Base-by-base conservation (phyloP, 768 basidiomycete genomes). In the Tylopilus subfusipes region DNA sequence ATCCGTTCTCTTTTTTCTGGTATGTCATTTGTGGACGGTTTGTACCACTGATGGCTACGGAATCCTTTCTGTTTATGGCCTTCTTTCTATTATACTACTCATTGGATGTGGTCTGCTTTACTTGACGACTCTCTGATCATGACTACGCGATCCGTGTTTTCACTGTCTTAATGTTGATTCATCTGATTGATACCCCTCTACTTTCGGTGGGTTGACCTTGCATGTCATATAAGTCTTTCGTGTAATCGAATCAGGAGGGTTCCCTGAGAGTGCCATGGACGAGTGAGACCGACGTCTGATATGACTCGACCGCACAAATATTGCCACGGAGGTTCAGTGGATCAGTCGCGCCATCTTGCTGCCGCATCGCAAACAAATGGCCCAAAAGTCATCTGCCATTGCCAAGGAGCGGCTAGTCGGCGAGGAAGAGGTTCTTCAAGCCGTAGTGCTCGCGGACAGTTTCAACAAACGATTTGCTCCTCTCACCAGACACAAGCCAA, bases 391-490 rank as follows among this genome's bases (percentile, higher is more conserved):
- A 7, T 71, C 75, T 43, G 61, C 77, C 8, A 66, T 65, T 31
- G 76, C 76, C 40, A 88, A 87, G 63, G 87, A 89, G 60, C 85
- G 85, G 56, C 69, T 83, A 14, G 75, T 78, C 48, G 84, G 85
- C 14, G 86, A 93, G 47, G 90, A 94, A 50, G 88, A 97, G 48
- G 84, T 91, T 19, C 76, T 98, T 0, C 95, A 98, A 66, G 96
- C 96, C 18, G 90, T 98, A 52, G 85, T 99, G 42, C 85, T 99
- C 39, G 93, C 96, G 12, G 96, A 99, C 69, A 94, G 92, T 60
- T 97, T 95, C 76, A 95, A 97, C 77, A 89, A 86, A 64, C 82
- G 93, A 52, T 96, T 98, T 67, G 81, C 88, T 53, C 95, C 94
- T 19, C 80, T 97, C n/a, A 95, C 93, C 36, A 80, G 82, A 33